These are phyloP conservation scores for Huntiella abstrusa DNA, from an alignment of 2,329 filamentous ascomycete genomes.

Conservation along the genomic window DNA sequence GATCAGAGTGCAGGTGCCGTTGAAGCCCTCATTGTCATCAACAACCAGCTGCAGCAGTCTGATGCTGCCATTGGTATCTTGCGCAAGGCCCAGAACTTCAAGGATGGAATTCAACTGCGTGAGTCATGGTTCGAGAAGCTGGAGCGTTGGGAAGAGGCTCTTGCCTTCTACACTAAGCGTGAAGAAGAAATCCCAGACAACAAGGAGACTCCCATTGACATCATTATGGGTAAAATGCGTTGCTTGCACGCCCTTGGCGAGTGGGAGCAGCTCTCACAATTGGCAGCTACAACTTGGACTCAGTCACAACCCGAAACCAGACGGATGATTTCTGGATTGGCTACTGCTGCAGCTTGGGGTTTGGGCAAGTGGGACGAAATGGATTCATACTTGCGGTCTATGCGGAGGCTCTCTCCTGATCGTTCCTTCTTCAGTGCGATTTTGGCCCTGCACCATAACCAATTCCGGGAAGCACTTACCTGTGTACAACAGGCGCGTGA, in stretches of 20 bases:
- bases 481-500: constrained; percentile 87
- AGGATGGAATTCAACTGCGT: constrained; percentile 78
- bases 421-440: constrained; percentile 96
- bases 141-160: constrained; percentile 92
- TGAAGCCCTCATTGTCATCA: constrained; percentile 95
- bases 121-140: constrained; percentile 99
- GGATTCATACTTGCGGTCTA: constrained; percentile 89
- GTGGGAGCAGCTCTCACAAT: constrained; percentile 78
- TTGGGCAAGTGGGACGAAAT: constrained; percentile 94
- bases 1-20: constrained; percentile 92
- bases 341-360: constrained; percentile 91
- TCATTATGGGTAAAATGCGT: constrained; percentile 99
- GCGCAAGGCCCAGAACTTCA: constrained; percentile 85
- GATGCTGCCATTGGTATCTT: constrained; percentile 97
- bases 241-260: constrained; percentile 93
- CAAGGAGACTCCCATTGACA: constrained; percentile 54
- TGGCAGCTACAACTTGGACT: constrained; percentile 87
- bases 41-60: constrained; percentile 96
- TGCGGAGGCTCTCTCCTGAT: constrained; percentile 86
- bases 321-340: constrained; percentile 76
- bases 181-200: constrained; percentile 19
- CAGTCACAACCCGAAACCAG: constrained; percentile 76
- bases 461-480: constrained; percentile 74
- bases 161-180: constrained; percentile 77
- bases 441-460: constrained; percentile 81